Conservation (phyloP, 345 rosid genomes). For the Jatropha curcas region DNA sequence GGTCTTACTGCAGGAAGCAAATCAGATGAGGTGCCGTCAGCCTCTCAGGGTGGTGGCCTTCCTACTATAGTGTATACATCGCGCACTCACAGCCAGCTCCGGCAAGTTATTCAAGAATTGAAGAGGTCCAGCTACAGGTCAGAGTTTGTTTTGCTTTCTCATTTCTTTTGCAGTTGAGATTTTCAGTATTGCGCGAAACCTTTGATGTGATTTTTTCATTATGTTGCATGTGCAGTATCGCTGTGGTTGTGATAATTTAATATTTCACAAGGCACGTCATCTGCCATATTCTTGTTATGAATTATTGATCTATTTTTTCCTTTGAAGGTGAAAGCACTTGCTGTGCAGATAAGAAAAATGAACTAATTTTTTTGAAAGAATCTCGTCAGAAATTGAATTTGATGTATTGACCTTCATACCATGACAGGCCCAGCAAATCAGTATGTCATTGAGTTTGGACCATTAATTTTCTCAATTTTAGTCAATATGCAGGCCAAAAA, state of each 20-base stretch:
- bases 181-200: not conserved
- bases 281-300: not conserved
- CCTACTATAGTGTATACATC: slow-evolving; percentile 89
- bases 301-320: not conserved
- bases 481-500: slow-evolving; percentile 75
- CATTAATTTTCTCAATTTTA: slow-evolving; percentile 15
- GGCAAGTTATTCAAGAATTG: slow-evolving; percentile 86
- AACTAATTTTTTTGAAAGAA: not conserved
- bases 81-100: slow-evolving; percentile 95
- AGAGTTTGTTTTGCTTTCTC: slow-evolving; percentile 14
- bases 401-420: not conserved
- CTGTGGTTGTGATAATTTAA: not conserved
- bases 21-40: slow-evolving; percentile 20
- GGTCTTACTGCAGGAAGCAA: slow-evolving; percentile 32
- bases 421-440: not conserved
- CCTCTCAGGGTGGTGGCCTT: slow-evolving; percentile 32
- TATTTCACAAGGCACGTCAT: not conserved
- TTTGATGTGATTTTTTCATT: not conserved
- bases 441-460: not conserved
- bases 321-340: not conserved
- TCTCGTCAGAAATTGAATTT: not conserved
- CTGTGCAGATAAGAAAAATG: not conserved
- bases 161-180: not conserved
- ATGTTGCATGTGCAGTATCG: not conserved
- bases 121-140: slow-evolving; percentile 90